These are phyloP conservation scores for Didymella pinodella DNA, from an alignment of 2,329 filamentous ascomycete genomes.

Conservation along the genomic window DNA sequence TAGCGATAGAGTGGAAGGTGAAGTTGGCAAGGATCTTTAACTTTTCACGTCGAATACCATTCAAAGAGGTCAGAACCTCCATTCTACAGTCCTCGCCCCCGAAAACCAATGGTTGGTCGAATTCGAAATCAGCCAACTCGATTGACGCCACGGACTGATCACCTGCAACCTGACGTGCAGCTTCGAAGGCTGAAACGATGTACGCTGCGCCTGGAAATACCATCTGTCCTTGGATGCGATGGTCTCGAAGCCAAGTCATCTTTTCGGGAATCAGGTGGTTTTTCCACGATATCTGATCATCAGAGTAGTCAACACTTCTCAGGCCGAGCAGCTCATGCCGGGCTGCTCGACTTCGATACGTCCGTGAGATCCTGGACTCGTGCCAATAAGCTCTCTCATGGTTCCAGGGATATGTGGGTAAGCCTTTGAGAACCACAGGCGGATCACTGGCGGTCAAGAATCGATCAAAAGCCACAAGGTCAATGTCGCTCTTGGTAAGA, in stretches of 20 bases:
- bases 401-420: constrained; percentile 44
- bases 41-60: neutral
- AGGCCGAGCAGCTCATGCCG: constrained; percentile 23
- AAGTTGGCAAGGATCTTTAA: neutral
- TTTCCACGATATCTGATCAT: constrained; percentile 20
- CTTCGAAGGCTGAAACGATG: constrained; percentile 50
- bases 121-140: constrained; percentile 25
- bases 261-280: constrained; percentile 22
- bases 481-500: neutral
- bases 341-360: constrained; percentile 21
- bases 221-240: constrained; percentile 38
- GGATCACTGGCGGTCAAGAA: neutral
- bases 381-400: constrained; percentile 37
- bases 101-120: constrained; percentile 25
- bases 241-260: constrained; percentile 29
- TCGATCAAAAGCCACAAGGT: constrained; percentile 2
- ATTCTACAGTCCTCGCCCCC: constrained; percentile 11
- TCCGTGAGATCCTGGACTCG: constrained; percentile 22
- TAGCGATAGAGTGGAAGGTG: constrained; percentile 3
- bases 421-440: neutral
- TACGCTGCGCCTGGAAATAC: constrained; percentile 58
- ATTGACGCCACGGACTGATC: constrained; percentile 14
- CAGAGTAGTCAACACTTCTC: neutral
- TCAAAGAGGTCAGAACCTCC: constrained; percentile 10
- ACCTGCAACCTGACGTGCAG: constrained; percentile 10